Percentiles rank a stretch among this genome's conserved stretches.
These are phyloP conservation scores for Leccinum pseudoinsigne DNA, from an alignment of 1,284 basidiomycete genomes.

Conservation along the genomic window DNA sequence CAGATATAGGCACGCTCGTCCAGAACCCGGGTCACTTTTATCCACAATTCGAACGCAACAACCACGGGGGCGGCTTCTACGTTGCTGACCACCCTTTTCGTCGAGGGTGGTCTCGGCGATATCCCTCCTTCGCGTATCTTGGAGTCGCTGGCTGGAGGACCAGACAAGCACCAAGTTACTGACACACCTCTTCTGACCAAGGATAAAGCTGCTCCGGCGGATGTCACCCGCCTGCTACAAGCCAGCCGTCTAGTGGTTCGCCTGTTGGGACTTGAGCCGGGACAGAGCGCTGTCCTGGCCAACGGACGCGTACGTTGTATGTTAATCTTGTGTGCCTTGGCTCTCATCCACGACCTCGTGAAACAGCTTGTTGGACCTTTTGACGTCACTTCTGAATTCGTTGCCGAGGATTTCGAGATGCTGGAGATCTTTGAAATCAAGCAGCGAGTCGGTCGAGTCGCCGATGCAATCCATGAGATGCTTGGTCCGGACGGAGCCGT, in stretches of 20 bases:
- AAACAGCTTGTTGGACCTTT: conserved; percentile 68
- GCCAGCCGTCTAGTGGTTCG: conserved; percentile 46
- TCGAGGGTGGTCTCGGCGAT: conserved; percentile 11
- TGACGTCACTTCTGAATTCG: conserved; percentile 49
- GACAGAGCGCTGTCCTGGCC: conserved; percentile 63
- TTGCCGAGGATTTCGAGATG: conserved; percentile 63
- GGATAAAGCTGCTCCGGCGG: conserved; percentile 35
- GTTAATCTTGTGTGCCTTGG: not conserved
- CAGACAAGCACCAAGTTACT: not conserved
- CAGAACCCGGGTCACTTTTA: conserved; percentile 56
- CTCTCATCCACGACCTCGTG: conserved; percentile 10
- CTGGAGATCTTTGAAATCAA: conserved; percentile 73
- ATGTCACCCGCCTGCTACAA: conserved; percentile 29
- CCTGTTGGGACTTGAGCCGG: conserved; percentile 56
- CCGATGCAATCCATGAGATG: conserved; percentile 60
- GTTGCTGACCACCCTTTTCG: conserved; percentile 20
- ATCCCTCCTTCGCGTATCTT: conserved; percentile 20
- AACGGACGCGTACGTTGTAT: conserved; percentile 73
- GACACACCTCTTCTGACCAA: conserved; percentile 43
- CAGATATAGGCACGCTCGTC: conserved; percentile 41
- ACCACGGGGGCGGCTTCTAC: conserved; percentile 14
- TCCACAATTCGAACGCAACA: conserved; percentile 55
- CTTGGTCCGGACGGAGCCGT: conserved; percentile 40
- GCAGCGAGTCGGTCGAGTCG: conserved; percentile 68
- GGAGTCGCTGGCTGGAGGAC: conserved; percentile 11